These are phyloP conservation scores for Sarocladium strictum DNA, from an alignment of 2,329 filamentous ascomycete genomes.

Conservation along the genomic window DNA sequence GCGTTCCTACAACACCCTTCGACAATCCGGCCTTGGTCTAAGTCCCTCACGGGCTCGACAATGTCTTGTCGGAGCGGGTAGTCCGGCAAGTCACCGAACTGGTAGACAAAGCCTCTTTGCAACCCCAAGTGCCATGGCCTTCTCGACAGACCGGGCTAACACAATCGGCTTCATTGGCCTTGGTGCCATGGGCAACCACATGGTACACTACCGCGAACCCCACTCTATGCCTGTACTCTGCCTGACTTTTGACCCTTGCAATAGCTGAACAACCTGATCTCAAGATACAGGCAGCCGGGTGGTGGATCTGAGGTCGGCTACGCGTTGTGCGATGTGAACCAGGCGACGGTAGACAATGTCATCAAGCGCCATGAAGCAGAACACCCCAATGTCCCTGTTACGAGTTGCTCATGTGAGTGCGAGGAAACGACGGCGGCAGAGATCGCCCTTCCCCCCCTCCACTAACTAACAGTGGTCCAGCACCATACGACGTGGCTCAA, in stretches of 20 bases:
- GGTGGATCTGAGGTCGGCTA: neutral
- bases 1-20: neutral
- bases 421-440: neutral
- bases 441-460: too few species aligned
- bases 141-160: neutral
- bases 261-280: neutral
- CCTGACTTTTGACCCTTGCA: neutral
- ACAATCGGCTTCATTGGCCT: constrained; percentile 2
- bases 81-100: neutral
- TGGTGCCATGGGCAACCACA: constrained; percentile 1
- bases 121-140: neutral
- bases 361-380: neutral
- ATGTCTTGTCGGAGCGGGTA: neutral
- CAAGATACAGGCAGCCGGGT: neutral
- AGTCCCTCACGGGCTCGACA: neutral
- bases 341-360: neutral
- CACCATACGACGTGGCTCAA: neutral
- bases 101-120: neutral
- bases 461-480: too few species aligned
- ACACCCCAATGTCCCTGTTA: neutral
- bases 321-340: neutral
- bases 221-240: neutral
- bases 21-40: neutral
- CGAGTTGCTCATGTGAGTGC: neutral
- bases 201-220: neutral